Conservation (phyloP, 2,329 filamentous ascomycete species). For the Cucurbitaria berberidis region DNA sequence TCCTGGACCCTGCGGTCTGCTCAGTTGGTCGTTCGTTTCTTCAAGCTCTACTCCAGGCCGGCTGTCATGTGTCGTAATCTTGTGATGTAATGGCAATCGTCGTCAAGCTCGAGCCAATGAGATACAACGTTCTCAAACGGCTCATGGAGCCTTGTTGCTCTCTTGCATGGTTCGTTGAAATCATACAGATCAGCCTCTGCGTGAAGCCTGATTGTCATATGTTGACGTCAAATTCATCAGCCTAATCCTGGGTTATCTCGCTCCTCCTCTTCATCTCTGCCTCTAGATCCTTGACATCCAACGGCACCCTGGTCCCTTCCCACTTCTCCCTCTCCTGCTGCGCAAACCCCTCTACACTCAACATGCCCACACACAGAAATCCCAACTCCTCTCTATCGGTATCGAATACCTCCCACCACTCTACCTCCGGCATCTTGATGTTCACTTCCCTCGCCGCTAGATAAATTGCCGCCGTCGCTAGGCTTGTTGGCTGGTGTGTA, state of each 20-base stretch:
- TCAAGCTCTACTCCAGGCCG: too few relatives aligned
- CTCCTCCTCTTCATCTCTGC: conserved; percentile 63
- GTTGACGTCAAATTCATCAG: background rate
- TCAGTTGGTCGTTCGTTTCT: too few relatives aligned
- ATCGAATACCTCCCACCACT: conserved; percentile 99
- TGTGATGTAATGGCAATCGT: too few relatives aligned
- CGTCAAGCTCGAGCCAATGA: too few relatives aligned
- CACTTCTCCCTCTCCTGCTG: conserved; percentile 64
- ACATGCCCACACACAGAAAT: conserved; percentile 85
- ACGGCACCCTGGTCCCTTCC: conserved; percentile 58
- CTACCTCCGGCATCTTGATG: conserved; percentile 78
- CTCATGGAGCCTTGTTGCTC: too few relatives aligned
- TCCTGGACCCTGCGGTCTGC: too few relatives aligned
- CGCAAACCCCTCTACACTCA: conserved; percentile 76
- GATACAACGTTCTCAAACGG: too few relatives aligned
- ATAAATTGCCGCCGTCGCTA: conserved; percentile 90
- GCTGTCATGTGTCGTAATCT: too few relatives aligned
- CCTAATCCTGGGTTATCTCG: conserved; percentile 11
- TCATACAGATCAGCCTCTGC: too few relatives aligned
- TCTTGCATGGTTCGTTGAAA: too few relatives aligned
- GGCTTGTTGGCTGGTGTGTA: conserved; percentile 84
- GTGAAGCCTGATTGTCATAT: background rate
- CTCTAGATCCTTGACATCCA: conserved; percentile 65
- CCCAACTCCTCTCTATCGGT: conserved; percentile 93
- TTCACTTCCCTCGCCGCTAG: conserved; percentile 79